Conservation (phyloP, 495 filamentous ascomycete genomes). For the Penicillium tannophilum region DNA sequence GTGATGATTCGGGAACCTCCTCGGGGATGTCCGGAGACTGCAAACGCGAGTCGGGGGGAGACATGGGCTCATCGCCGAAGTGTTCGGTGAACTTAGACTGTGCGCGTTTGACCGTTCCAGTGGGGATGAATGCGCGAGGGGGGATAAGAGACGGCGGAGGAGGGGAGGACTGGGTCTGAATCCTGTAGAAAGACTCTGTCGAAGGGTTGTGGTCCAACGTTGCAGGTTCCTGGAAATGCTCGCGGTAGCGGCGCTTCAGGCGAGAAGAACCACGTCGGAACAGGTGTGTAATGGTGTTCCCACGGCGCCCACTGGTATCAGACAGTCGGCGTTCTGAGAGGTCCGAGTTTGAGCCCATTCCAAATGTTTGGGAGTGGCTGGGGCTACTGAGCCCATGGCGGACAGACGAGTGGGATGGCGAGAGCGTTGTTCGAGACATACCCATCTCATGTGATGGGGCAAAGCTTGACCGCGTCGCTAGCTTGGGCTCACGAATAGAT, state of each 20-base stretch:
- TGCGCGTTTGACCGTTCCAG: conserved; percentile 68
- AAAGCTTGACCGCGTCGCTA: conserved; percentile 38
- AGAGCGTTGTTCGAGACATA: conserved; percentile 57
- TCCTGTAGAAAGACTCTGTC: conserved; percentile 70
- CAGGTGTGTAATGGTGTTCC: conserved; percentile 63
- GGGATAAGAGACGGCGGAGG: conserved; percentile 33
- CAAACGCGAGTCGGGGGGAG: conserved; percentile 76
- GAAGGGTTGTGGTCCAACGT: conserved; percentile 82
- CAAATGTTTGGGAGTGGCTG: conserved; percentile 57
- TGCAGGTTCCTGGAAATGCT: conserved; percentile 51
- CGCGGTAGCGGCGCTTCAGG: conserved; percentile 59
- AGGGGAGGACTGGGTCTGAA: conserved; percentile 41
- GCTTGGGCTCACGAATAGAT: conserved; percentile 38
- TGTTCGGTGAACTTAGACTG: conserved; percentile 94
- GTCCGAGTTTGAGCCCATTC: conserved; percentile 50
- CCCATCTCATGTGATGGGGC: conserved; percentile 45
- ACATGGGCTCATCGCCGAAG: conserved; percentile 79
- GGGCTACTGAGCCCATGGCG: conserved; percentile 53
- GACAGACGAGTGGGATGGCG: conserved; percentile 57
- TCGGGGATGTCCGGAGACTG: conserved; percentile 61
- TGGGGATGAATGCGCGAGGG: conserved; percentile 47
- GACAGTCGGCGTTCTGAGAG: conserved; percentile 51
- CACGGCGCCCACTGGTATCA: conserved; percentile 45
- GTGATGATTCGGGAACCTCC: conserved; percentile 29
- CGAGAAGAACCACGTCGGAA: conserved; percentile 68